phyloP scores from a whole-genome alignment of 164 flowering plant genomes.

The Nymphaea colorata region DNA sequence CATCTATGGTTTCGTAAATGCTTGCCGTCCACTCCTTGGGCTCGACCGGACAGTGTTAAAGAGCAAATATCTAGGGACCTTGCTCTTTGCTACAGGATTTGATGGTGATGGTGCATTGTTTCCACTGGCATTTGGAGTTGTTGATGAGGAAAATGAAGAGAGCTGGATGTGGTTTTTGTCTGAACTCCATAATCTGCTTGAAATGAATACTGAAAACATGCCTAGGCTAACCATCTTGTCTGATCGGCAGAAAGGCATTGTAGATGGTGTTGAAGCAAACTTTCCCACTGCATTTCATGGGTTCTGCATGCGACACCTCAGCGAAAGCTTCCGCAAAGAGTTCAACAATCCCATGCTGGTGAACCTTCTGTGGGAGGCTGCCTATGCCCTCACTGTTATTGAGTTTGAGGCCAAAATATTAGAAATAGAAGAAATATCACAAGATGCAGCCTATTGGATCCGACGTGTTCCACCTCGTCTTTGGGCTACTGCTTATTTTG shows the following conservation, averaged over 20 bases:
- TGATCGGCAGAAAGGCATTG: conserved; percentile 35
- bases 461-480: conserved; percentile 36
- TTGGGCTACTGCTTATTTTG: conserved; percentile 46
- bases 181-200: conserved; percentile 33
- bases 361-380: conserved; percentile 35
- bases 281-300: conserved; percentile 43
- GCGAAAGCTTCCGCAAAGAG: conserved; percentile 34
- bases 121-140: conserved; percentile 41
- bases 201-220: conserved; percentile 37
- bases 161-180: conserved; percentile 42
- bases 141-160: conserved; percentile 37
- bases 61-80: conserved; percentile 81
- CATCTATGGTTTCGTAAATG: conserved; percentile 94
- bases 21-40: conserved; percentile 82
- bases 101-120: conserved; percentile 40
- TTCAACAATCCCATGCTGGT: conserved; percentile 33
- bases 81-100: conserved; percentile 37
- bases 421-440: conserved; percentile 37
- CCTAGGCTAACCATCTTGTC: conserved; percentile 34
- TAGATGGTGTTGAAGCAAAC: conserved; percentile 33
- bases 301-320: conserved; percentile 35
- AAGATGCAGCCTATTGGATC: conserved; percentile 40
- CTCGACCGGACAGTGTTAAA: conserved; percentile 66
- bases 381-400: conserved; percentile 29
- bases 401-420: conserved; percentile 32